Conservation (phyloP, 1,284 basidiomycete species). For the Sutorius eximius region DNA sequence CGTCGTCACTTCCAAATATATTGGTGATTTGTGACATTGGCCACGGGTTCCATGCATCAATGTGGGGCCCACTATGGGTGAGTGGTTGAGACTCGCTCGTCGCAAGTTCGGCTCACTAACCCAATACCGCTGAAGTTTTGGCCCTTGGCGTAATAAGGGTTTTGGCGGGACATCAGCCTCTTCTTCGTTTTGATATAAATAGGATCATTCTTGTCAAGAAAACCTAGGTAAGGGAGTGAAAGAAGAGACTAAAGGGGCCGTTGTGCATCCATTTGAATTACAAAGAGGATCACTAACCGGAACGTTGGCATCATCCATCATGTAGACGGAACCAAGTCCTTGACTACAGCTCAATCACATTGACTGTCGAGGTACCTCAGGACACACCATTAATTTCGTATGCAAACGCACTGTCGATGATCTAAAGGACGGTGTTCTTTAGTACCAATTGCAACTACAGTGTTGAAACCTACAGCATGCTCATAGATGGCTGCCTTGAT, state of each 20-base stretch:
- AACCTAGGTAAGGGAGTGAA: conserved; percentile 76
- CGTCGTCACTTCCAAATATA: conserved; percentile 71
- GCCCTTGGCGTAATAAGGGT: conserved; percentile 71
- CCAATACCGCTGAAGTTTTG: conserved; percentile 65
- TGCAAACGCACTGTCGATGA: conserved; percentile 66
- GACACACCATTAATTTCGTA: conserved; percentile 71
- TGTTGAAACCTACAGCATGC: conserved; percentile 46
- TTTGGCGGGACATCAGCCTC: conserved; percentile 57
- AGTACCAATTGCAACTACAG: not conserved
- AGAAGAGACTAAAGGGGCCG: conserved; percentile 56
- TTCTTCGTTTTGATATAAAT: conserved; percentile 64
- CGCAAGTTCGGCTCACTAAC: conserved; percentile 40
- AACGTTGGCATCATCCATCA: conserved; percentile 83
- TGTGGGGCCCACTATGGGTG: conserved; percentile 63
- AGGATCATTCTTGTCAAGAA: conserved; percentile 58
- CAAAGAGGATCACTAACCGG: conserved; percentile 48
- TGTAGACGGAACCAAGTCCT: conserved; percentile 67
- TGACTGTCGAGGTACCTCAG: not conserved
- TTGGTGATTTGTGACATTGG: conserved; percentile 77
- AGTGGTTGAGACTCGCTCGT: conserved; percentile 2
- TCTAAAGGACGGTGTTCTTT: conserved; percentile 34
- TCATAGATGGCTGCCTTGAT: conserved; percentile 66
- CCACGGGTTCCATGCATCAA: conserved; percentile 73
- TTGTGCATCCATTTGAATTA: conserved; percentile 3
- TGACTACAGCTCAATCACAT: conserved; percentile 1